Percentiles rank a stretch among this genome's conserved stretches.
Conservation (phyloP, 2,329 filamentous ascomycete species). For the Sporothrix pallida region DNA sequence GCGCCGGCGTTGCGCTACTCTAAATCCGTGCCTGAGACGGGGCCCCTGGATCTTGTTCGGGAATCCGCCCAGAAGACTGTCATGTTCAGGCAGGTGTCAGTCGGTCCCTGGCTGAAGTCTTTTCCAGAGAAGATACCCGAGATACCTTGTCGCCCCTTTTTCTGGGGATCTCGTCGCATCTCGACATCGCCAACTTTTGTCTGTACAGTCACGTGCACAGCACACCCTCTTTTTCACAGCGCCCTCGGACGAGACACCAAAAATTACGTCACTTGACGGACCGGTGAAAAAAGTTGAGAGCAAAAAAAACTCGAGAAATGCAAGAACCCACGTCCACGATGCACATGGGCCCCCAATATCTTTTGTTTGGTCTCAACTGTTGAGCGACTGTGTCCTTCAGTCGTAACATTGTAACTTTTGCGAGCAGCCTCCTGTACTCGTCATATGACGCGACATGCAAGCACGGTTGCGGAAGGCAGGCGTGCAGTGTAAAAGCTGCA, state of each 20-base stretch:
- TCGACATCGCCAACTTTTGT: background rate
- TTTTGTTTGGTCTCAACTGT: background rate
- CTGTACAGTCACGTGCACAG: constrained; percentile 23
- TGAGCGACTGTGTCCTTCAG: background rate
- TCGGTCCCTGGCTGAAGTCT: no score
- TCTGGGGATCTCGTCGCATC: background rate
- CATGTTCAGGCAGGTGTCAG: no score
- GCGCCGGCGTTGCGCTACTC: constrained; percentile 1
- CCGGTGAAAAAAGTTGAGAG: background rate
- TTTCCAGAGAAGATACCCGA: background rate
- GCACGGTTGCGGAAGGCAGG: constrained; percentile 12
- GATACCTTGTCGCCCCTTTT: background rate
- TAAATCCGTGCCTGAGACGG: background rate
- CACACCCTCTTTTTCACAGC: background rate
- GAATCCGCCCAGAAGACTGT: background rate
- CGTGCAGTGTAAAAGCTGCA: background rate
- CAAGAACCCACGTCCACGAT: constrained; percentile 13
- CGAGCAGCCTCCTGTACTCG: background rate
- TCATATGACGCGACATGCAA: constrained; percentile 27
- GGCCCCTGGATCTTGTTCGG: background rate
- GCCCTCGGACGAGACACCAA: background rate
- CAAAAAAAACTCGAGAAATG: background rate
- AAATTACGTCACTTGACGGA: constrained; percentile 26
- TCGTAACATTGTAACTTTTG: background rate
- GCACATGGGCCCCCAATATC: background rate